Evolutionary conservation across 2,329 filamentous ascomycete species (phyloP).

Genomic region (Alternaria sp.): DNA sequence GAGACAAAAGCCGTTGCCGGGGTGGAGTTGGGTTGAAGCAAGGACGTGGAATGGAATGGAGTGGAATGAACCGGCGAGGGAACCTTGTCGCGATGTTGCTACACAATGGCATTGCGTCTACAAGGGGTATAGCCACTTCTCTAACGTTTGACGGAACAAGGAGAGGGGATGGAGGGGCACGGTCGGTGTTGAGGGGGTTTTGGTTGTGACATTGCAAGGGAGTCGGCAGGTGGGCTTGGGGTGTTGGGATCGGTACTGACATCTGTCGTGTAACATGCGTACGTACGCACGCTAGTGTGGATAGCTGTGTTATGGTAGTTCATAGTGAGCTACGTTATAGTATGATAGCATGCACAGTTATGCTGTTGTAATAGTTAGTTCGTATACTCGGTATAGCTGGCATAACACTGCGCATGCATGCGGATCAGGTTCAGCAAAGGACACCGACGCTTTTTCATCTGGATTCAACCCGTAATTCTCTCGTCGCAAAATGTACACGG

Average conservation of each 20-base stretch:
- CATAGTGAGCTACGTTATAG: background rate
- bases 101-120: background rate
- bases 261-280: constrained; percentile 14
- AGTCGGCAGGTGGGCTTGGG: background rate
- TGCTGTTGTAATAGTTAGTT: background rate
- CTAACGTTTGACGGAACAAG: background rate
- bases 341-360: background rate
- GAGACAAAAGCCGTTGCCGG: background rate
- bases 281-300: constrained; percentile 7
- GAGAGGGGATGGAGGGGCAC: background rate
- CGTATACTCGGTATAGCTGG: background rate
- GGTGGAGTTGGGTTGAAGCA: background rate
- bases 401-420: background rate
- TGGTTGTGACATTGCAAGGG: background rate
- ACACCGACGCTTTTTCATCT: background rate
- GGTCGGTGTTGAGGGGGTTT: background rate
- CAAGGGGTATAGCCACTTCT: background rate
- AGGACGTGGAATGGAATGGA: background rate
- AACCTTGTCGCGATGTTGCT: background rate
- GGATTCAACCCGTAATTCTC: accelerated
- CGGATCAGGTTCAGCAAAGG: no score
- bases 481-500: background rate
- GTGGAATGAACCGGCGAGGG: background rate
- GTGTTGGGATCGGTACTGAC: constrained; percentile 4
- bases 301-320: background rate